A percentile compares a stretch with the other conserved stretches of the same genome.
Conservation (phyloP, 164 flowering plant genomes). For the Amborella trichopoda region DNA sequence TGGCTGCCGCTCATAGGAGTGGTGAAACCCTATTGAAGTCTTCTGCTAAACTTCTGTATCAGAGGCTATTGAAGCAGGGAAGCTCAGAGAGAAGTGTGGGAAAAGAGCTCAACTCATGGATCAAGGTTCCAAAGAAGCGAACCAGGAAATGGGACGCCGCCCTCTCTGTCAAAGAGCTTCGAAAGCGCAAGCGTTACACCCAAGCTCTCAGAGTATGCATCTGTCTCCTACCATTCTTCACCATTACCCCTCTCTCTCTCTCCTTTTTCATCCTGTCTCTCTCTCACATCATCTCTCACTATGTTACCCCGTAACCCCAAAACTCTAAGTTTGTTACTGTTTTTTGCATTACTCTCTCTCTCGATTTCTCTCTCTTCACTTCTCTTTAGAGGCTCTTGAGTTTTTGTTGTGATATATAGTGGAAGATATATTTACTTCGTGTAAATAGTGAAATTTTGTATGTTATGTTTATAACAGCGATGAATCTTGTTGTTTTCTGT, state of each 20-base stretch:
- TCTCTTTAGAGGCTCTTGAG: neutral
- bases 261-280: neutral
- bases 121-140: constrained; percentile 43
- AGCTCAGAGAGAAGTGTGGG: constrained; percentile 46
- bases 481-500: too few relatives aligned
- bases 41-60: constrained; percentile 53
- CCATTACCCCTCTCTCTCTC: neutral
- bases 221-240: neutral
- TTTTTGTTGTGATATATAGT: neutral
- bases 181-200: constrained; percentile 36
- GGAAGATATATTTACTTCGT: neutral
- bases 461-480: too few relatives aligned
- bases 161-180: constrained; percentile 53
- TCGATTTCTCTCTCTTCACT: neutral
- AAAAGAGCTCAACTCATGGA: constrained; percentile 43
- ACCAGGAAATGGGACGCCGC: constrained; percentile 85
- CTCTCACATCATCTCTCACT: neutral
- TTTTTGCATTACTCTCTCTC: neutral
- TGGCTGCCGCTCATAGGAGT: too few relatives aligned
- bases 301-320: neutral
- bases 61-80: constrained; percentile 56
- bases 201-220: constrained; percentile 65
- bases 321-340: neutral
- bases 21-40: too few relatives aligned
- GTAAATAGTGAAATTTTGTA: neutral